Base-by-base conservation (phyloP, 1,284 basidiomycete genomes). In the Puccinia hordei region DNA sequence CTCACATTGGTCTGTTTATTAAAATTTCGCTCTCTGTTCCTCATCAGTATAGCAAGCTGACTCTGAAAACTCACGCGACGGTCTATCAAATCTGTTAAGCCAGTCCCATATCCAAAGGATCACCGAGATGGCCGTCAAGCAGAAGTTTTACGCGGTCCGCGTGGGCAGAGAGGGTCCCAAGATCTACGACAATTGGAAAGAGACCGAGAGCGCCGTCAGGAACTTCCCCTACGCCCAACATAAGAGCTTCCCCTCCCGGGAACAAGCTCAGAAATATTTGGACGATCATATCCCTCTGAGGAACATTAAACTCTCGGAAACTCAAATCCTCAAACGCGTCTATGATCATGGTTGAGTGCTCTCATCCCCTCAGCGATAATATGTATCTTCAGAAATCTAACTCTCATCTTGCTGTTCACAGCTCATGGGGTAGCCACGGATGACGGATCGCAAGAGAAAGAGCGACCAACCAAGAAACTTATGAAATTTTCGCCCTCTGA, bases 101-200 rank as follows among this genome's bases (percentile, higher is more conserved):
- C n/a, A n/a, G n/a, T n/a, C n/a, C n/a, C n/a, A n/a, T n/a, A n/a
- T n/a, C n/a, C n/a, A n/a, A n/a, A n/a, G n/a, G n/a, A n/a, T n/a
- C n/a, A n/a, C n/a, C n/a, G 38, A n/a, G 49, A 59, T 59, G 57
- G 57, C 27, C 1, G 57, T 59, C 27, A 59, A 59, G 27, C 57
- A 59, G 30, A 76, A 76, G 35, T 53, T 33, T 35, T 76, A 76
- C 24, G 74, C 74, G 30, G 74, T 76, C 17, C 5, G 74, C 22
- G 74, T 76, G 0, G 74, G 74, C 13, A 76, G 74, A 66, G 46
- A 65, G 2, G 74, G 74, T 27, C 61, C 74, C 1, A 66, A 66
- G 35, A 66, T 76, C 1, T 76, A 76, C 59, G 44, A 49, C 12
- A 65, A 51, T 17, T 76, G 74, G 74, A 17, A 38, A 33, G 74